Conservation (phyloP, 1,284 basidiomycete species). For the Pterulicium gracile region DNA sequence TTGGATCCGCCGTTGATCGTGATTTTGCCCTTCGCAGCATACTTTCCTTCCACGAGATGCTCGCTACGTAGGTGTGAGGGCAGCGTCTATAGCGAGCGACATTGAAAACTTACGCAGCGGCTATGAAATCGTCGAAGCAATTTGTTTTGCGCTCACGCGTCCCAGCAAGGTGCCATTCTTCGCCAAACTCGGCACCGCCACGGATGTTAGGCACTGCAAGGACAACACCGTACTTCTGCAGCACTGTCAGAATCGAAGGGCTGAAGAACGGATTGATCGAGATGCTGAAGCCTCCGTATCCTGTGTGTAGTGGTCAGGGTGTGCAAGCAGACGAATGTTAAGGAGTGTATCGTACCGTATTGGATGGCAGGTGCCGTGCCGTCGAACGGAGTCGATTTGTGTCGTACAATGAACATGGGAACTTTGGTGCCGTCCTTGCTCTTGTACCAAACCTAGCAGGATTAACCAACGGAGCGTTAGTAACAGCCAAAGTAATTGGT, state of each 20-base stretch:
- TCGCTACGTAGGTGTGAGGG: constrained; percentile 28
- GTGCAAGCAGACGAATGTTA: constrained; percentile 2
- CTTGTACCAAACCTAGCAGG: constrained; percentile 54
- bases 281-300: constrained; percentile 73
- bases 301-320: constrained; percentile 23
- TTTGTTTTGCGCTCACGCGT: constrained; percentile 64
- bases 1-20: constrained; percentile 74
- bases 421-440: constrained; percentile 77
- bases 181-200: constrained; percentile 81
- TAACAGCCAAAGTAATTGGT: background rate
- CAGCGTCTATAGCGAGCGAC: constrained; percentile 2
- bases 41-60: constrained; percentile 63
- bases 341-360: constrained; percentile 42
- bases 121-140: constrained; percentile 74
- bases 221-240: constrained; percentile 64
- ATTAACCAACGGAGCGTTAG: background rate
- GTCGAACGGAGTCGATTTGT: constrained; percentile 61
- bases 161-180: constrained; percentile 72
- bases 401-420: constrained; percentile 82
- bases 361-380: constrained; percentile 73
- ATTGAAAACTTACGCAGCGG: constrained; percentile 49
- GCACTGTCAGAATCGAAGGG: constrained; percentile 64
- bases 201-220: constrained; percentile 71
- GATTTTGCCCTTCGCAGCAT: constrained; percentile 62
- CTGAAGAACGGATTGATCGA: constrained; percentile 68